Conservation (phyloP, 2,329 filamentous ascomycete genomes). For the Colletotrichum plurivorum region DNA sequence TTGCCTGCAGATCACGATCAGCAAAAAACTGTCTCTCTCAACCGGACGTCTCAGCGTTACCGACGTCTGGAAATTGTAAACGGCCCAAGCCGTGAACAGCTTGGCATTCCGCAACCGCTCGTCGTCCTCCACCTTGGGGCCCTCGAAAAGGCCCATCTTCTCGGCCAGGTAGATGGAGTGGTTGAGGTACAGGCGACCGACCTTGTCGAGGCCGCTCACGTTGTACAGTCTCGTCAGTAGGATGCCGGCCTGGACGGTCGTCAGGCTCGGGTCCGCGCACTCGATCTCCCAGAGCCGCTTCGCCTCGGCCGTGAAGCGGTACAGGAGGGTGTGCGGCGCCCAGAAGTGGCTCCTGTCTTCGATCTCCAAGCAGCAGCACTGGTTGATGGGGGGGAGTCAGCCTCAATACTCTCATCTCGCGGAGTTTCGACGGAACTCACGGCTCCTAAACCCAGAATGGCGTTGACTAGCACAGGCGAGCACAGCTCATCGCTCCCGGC, state of each 20-base stretch:
- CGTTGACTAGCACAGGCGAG: conserved; percentile 46
- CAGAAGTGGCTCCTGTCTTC: conserved; percentile 52
- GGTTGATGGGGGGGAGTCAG: neutral
- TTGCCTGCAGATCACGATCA: neutral
- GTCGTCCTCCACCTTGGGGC: neutral
- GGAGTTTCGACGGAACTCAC: conserved; percentile 39
- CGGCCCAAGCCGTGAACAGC: conserved; percentile 52
- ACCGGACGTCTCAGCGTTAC: neutral
- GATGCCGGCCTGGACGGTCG: conserved; percentile 53
- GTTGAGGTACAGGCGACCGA: conserved; percentile 52
- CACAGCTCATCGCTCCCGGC: conserved; percentile 42
- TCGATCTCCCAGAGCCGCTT: conserved; percentile 56
- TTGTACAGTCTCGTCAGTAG: conserved; percentile 50
- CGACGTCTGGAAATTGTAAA: conserved; percentile 52
- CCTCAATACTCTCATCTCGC: no score
- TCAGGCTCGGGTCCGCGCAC: conserved; percentile 44
- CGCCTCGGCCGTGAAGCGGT: conserved; percentile 55
- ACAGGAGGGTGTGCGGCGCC: conserved; percentile 51
- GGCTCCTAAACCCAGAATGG: conserved; percentile 46
- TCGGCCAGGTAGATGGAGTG: conserved; percentile 51
- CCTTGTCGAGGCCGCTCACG: conserved; percentile 53
- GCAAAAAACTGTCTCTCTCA: no score
- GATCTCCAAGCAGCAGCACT: conserved; percentile 49
- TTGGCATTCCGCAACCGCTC: conserved; percentile 39
- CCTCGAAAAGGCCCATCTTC: conserved; percentile 49